These are phyloP conservation scores for Tremella mesenterica DNA, from an alignment of 768 basidiomycete genomes.

Conservation along the genomic window DNA sequence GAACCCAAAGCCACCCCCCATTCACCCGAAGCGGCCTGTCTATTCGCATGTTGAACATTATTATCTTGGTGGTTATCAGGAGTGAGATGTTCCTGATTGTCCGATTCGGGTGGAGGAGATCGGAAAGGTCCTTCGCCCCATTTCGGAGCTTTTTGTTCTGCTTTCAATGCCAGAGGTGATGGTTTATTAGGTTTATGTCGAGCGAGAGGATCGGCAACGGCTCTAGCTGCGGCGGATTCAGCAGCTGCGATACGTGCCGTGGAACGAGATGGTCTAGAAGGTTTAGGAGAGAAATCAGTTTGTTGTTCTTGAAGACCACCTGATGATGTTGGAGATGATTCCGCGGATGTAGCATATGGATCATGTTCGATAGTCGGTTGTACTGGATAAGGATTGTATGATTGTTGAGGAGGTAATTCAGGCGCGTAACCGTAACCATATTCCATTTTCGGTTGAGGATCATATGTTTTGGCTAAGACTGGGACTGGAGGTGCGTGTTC, in stretches of 20 bases:
- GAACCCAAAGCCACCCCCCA: slow-evolving; percentile 35
- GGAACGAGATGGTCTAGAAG: slow-evolving; percentile 6
- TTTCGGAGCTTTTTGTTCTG: no score
- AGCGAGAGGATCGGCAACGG: slow-evolving; percentile 18
- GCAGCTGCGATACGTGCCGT: slow-evolving; percentile 25
- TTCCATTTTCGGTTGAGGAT: slow-evolving; percentile 8
- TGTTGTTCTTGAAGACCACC: background rate
- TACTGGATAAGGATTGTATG: background rate
- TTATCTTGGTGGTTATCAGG: background rate
- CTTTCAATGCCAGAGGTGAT: slow-evolving; percentile 24
- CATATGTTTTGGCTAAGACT: background rate
- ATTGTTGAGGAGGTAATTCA: background rate
- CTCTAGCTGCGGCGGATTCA: slow-evolving; percentile 27
- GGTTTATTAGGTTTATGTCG: slow-evolving; percentile 34
- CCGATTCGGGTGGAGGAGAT: background rate
- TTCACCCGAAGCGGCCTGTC: slow-evolving; percentile 18
- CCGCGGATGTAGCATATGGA: background rate
- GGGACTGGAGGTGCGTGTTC: slow-evolving; percentile 16
- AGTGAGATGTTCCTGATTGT: background rate
- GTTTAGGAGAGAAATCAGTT: slow-evolving; percentile 4
- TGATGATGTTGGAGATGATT: background rate
- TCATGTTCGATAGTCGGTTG: background rate
- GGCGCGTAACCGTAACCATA: slow-evolving; percentile 10
- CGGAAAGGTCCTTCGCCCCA: background rate
- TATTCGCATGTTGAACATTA: background rate